Conservation (phyloP, 495 filamentous ascomycete genomes). For the Rostrohypoxylon terebratum region DNA sequence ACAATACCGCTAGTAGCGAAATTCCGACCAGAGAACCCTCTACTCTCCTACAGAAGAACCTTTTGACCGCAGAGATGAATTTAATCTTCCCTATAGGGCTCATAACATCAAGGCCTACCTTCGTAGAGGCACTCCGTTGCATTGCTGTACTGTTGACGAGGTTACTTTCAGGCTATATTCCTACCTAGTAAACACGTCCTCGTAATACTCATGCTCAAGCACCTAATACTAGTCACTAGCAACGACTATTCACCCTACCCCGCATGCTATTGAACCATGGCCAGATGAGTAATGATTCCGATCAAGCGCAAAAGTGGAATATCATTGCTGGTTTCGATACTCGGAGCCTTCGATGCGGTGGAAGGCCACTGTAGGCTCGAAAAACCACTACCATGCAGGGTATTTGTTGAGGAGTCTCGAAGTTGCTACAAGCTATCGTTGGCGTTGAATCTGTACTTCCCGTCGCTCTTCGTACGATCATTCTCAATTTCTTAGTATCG, state of each 20-base stretch:
- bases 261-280: constrained; percentile 9
- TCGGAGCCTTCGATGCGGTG: constrained; percentile 17
- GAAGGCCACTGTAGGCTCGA: neutral
- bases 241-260: constrained; percentile 7
- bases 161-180: constrained; percentile 41
- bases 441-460: neutral
- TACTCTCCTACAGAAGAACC: no score
- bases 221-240: constrained; percentile 6
- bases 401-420: no score
- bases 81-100: no score
- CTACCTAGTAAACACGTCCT: constrained; percentile 12
- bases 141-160: no score
- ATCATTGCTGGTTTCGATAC: constrained; percentile 31
- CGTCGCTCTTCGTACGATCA: neutral
- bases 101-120: neutral
- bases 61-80: no score
- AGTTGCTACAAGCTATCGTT: neutral
- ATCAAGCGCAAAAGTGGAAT: constrained; percentile 1
- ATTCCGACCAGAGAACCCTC: no score
- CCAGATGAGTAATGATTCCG: neutral
- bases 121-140: neutral
- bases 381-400: neutral
- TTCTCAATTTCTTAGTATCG: neutral
- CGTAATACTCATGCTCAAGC: constrained; percentile 4
- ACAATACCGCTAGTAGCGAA: no score